Base-by-base conservation (phyloP, 768 basidiomycete species). In the Tubosaeta sp. region DNA sequence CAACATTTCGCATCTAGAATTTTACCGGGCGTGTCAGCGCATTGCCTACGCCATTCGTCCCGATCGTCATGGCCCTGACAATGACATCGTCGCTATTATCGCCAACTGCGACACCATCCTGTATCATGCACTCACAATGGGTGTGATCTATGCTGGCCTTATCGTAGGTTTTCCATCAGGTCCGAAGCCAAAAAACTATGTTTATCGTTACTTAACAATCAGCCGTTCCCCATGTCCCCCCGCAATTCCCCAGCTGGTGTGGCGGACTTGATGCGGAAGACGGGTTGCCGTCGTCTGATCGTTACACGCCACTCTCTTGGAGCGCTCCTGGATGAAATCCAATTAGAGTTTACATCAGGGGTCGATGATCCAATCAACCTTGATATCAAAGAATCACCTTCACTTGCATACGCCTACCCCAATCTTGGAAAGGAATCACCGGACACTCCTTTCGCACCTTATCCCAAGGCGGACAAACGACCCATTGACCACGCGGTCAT, bases 11-110 rank as follows among this genome's bases (percentile, higher is more conserved):
- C 69, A 70, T 44, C 48, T 75, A 8, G 75, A 79, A 46, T 79
- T 78, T 54, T 69, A 66, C 16, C 70, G 72, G 9, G 78, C 76
- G 10, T 69, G 67, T 36, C 72, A 78, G 50, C 70, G 76, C 14
- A 61, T 72, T 21, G 75, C 76, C 0, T 73, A 73, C 53, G 52
- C 58, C 19, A 36, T 78, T 11, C 65, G 72, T 14, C 75, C 74
- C 0, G 53, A 55, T 16, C 65, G 71, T 3, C 44, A 30, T 63
- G 71, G 51, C 1, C 52, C 55, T 2, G 66, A 72, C n/a, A 67
- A 66, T 10, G 61, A 61, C 19, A 62, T 75, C 4, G 51, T 77
- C 5, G 73, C 69, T 0, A 56, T 78, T 7, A 61, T 76, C 10
- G 69, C 69, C 4, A 62, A 68, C 11, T 60, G 70, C 0, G 76